Percentiles rank a stretch among this genome's conserved stretches.
These are phyloP conservation scores for Voacanga thouarsii DNA, from an alignment of 257 asterid genomes.

Conservation along the genomic window DNA sequence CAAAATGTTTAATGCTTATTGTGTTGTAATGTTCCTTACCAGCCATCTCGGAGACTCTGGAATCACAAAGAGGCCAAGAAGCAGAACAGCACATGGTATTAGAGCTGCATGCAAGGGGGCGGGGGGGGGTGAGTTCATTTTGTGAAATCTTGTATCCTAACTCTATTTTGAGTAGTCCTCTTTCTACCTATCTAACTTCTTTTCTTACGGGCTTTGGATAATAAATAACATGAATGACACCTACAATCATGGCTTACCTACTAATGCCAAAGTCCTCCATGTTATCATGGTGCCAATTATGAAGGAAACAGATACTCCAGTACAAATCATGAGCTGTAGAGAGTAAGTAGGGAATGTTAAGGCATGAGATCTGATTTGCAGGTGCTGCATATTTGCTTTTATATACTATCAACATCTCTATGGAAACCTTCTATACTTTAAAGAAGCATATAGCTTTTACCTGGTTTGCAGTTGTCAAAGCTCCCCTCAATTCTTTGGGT, in stretches of 20 bases:
- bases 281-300: constrained; percentile 71
- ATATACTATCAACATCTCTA: background rate
- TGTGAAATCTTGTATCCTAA: background rate
- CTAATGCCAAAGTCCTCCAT: constrained; percentile 75
- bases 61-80: constrained; percentile 61
- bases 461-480: constrained; percentile 82
- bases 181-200: background rate
- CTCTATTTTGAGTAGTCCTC: background rate
- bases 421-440: background rate
- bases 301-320: constrained; percentile 87
- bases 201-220: background rate
- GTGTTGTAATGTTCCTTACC: constrained; percentile 34
- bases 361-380: constrained; percentile 4
- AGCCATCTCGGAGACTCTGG: constrained; percentile 99
- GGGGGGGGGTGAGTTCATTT: constrained; percentile 18
- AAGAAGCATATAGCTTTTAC: constrained; percentile 25
- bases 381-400: background rate
- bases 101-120: constrained; percentile 50
- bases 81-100: constrained; percentile 66
- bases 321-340: constrained; percentile 74
- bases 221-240: background rate
- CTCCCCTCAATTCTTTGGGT: constrained; percentile 83
- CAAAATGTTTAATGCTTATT: background rate
- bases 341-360: constrained; percentile 8
- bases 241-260: constrained; percentile 41